Evolutionary conservation across 805 yeast species (phyloP).

Genomic region (Saturnispora serradocipensis): DNA sequence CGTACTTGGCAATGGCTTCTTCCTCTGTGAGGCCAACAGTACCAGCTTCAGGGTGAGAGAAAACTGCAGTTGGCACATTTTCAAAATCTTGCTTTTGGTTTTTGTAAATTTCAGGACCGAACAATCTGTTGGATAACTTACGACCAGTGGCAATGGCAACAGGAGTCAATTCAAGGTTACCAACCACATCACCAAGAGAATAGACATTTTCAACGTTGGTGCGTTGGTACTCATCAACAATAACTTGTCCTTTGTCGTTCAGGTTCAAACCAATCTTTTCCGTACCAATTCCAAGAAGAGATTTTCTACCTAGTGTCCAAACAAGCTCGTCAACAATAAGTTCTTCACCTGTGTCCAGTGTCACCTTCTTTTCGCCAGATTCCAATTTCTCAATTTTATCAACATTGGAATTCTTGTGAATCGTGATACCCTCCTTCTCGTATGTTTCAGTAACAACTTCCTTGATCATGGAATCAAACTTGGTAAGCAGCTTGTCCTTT

Average conservation of each 20-base stretch:
- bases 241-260: constrained; percentile 51
- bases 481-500: constrained; percentile 83
- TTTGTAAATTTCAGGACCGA: constrained; percentile 66
- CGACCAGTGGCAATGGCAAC: constrained; percentile 99
- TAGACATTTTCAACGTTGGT: constrained; percentile 63
- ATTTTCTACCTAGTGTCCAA: constrained; percentile 92
- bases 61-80: constrained; percentile 92
- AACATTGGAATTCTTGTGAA: constrained; percentile 60
- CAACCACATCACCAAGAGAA: constrained; percentile 92
- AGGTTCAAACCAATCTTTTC: constrained; percentile 66
- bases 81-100: constrained; percentile 74
- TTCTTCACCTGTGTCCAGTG: constrained; percentile 32
- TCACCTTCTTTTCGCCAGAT: constrained; percentile 41
- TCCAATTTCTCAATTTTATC: constrained; percentile 37
- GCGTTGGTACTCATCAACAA: constrained; percentile 83
- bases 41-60: constrained; percentile 97
- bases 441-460: constrained; percentile 73
- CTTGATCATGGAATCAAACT: constrained; percentile 77
- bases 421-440: constrained; percentile 68
- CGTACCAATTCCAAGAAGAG: constrained; percentile 64
- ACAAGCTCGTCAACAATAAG: constrained; percentile 71
- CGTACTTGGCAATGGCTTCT: constrained; percentile 70
- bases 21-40: constrained; percentile 79
- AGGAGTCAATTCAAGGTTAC: constrained; percentile 90
- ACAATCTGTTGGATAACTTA: constrained; percentile 81